Percentiles rank a stretch among this genome's conserved stretches.
Conservation (phyloP, 495 filamentous ascomycete species). For the Podospora pseudopauciseta region DNA sequence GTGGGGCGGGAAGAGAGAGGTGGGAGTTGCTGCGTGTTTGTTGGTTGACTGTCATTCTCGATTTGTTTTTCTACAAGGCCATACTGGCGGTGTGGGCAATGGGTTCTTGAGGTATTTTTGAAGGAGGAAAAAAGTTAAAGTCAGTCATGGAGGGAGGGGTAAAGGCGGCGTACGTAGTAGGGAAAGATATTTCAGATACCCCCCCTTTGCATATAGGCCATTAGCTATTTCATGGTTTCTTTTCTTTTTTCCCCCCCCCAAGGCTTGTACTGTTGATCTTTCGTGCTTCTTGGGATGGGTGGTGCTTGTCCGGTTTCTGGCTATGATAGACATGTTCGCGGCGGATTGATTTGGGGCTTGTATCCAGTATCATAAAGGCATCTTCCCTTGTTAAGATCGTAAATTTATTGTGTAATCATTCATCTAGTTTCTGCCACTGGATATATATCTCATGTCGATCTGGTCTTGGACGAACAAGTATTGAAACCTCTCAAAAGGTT, state of each 20-base stretch:
- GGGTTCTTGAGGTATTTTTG: no score
- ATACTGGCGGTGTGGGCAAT: neutral
- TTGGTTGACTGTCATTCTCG: neutral
- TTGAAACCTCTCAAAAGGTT: no score
- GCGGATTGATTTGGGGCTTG: neutral
- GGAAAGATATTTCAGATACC: constrained; percentile 2
- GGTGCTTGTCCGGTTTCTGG: neutral
- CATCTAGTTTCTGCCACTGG: neutral
- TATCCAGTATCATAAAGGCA: neutral
- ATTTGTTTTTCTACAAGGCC: neutral
- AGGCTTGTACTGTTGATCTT: neutral
- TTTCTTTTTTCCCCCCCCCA: neutral
- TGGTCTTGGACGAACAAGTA: no score
- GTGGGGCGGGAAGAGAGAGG: no score
- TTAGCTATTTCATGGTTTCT: neutral
- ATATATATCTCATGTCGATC: no score
- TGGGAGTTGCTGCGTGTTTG: no score
- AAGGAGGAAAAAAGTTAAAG: neutral
- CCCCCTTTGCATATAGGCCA: neutral
- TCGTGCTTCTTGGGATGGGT: no score
- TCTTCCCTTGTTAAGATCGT: neutral
- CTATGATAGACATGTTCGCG: no score
- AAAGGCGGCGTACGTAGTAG: neutral
- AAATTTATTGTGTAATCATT: neutral
- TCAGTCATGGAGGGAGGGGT: neutral